Evolutionary conservation across 1,139 yeast species (phyloP), one percentile per base, ranked within the genome.

Genomic region (Magnusiomyces sp.): DNA sequence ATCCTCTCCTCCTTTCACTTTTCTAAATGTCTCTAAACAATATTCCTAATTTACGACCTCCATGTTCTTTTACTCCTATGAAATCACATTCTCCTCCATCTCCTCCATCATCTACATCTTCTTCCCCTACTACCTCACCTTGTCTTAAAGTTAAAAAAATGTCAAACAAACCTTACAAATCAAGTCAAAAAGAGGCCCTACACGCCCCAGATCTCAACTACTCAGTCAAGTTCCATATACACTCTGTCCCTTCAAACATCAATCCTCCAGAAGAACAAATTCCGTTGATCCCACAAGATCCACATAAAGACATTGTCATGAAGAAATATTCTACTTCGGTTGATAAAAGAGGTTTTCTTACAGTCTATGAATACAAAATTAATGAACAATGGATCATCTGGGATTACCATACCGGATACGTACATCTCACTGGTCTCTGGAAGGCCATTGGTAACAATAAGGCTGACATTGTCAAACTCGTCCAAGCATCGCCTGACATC

Each of bases 391-490:
- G 88, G 79, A 76, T 90, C 52, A 81, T 88, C 55, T 89, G 97
- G 97, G 95, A 87, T 64, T 82, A 83, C 62, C 79, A 77, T 59
- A 81, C 94, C 0, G 96, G 97, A 0, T 83, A 81, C 64, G 96
- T 89, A 9, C 95, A 88, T 63, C 73, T 89, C 52, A 89, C 97
- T 0, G 96, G 96, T 11, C 50, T 89, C 50, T 89, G 97, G 96
- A 86, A 89, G 66, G 83, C 90, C 13, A 73, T 84, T 40, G 83
- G 83, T 13, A 79, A 81, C 61, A 66, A 78, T 47, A 85, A 81
- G 66, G 86, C 92, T 14, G 92, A 83, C 66, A 84, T 86, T 46
- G 87, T 82, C 50, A 81, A 81, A 64, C 69, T 54, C 42, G 37
- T 47, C 32, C 94, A 85, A 62, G 79, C 82, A 49, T 80, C 84